Base-by-base conservation (phyloP, 352 stramenopile species). In the Phytophthora fragariae region DNA sequence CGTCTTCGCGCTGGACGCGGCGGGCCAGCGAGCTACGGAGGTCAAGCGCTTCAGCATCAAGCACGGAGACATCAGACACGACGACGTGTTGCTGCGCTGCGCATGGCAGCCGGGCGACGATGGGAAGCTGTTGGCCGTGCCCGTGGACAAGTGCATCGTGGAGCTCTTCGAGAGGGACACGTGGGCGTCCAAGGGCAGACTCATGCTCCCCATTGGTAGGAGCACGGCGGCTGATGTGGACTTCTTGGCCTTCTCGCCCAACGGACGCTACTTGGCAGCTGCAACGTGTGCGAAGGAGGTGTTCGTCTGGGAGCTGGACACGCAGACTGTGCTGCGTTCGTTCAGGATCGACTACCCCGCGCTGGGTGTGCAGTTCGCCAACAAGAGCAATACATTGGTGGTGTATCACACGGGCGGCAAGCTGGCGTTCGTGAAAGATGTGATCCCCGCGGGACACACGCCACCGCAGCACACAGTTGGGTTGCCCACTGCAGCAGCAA, bases 191-290 rank as follows among this genome's bases (percentile, higher is more conserved):
- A 66, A 62, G 10, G 53, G 66, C 1, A 80, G 77, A 47, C 49
- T 96, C 10, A 67, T 85, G 69, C 68, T 96, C 10, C 89, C 89
- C 1, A 78, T 89, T 21, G 81, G 80, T 50, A 84, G 77, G 29
- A 92, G 82, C 49, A 89, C 75, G 15, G 73, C 63, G 53, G 71
- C 88, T 5, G 85, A 94, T 70, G 70, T 95, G 33, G 90, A 93
- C 56, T 79, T 92, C 33, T 21, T 95, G 21, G 80, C 72, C 12
- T 95, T 96, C 68, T 96, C 89, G 9, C 85, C 88, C 0, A 95
- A 96, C 65, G 89, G 89, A n/a, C 66, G 80, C 41, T 94, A 95
- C 58, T 68, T 96, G 19, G 85, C 84, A 1, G 89, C 82, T 2
- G 84, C 75, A 21, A 94, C 86, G 10, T 79, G 89, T 56, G 81